Evolutionary conservation across 805 yeast species (phyloP), one percentile per base, ranked within the genome.

Genomic region (Myxozyma geophila): DNA sequence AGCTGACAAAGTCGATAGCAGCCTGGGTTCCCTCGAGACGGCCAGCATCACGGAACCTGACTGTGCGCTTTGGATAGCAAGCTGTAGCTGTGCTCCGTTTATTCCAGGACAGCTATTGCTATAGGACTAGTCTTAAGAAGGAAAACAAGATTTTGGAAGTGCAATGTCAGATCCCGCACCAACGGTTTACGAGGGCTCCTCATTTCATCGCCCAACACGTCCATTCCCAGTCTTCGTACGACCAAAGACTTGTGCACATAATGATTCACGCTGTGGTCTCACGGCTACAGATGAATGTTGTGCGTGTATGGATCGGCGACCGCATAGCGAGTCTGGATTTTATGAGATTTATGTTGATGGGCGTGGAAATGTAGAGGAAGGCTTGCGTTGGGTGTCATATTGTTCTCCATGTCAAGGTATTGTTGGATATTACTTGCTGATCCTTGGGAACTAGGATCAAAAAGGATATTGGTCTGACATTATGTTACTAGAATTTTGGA

Each of bases 281-380:
- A 50, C 61, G 5, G 35, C 60, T 0, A 49, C 61, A 4, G 46
- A 10, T 4, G 15, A 36, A 6, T 61, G 64, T 54, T 61, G 64
- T 49, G 44, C 59, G 28, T 61, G 64, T 28, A 44, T 57, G 58
- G 64, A 61, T 33, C 15, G 37, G 41, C 61, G 64, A 10, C 64
- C 61, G 21, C 47, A 17, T 17, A 21, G 41, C 4, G 44, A 7
- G 41, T 15, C 40, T 2, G 62, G 40, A 19, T 33, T 48, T 17
- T 64, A 64, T 49, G 59, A 52, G 6, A 52, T 64, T 44, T 64
- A 64, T 41, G 47, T 64, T 21, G 68, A 64, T 56, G 68, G 68
- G 4, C 55, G 60, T 12, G 68, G 68, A 43, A 37, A 28, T 15
- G 68, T 64, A 35, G 54, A 62, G 15, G 68, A 54, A 40, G 68